A percentile compares a stretch with the other conserved stretches of the same genome.
Conservation (phyloP, 495 filamentous ascomycete genomes). For the Baudoinia panamericana region DNA sequence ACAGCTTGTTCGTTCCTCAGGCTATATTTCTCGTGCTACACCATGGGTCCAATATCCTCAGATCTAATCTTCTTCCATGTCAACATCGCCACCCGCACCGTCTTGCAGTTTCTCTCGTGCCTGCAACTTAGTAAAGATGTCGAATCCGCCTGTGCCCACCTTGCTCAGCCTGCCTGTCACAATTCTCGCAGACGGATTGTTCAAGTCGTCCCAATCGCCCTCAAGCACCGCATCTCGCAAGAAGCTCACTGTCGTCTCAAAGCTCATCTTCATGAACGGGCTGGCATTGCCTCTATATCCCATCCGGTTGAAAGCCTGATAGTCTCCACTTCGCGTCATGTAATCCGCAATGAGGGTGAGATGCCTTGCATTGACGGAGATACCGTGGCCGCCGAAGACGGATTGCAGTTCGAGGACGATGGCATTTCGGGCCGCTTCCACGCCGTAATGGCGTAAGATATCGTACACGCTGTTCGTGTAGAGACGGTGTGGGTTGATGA, state of each 20-base stretch:
- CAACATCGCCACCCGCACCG: neutral
- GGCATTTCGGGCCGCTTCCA: conserved; percentile 75
- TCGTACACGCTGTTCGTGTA: conserved; percentile 86
- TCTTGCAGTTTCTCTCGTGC: neutral
- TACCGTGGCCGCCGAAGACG: conserved; percentile 86
- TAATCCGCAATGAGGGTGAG: conserved; percentile 90
- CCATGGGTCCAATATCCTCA: too few species aligned
- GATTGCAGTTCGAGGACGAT: conserved; percentile 77
- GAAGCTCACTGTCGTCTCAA: conserved; percentile 91
- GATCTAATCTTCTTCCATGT: too few species aligned
- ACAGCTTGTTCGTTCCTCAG: too few species aligned
- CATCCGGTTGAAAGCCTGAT: conserved; percentile 80
- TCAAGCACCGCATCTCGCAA: conserved; percentile 83
- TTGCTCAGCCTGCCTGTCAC: conserved; percentile 70
- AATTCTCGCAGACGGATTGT: conserved; percentile 73
- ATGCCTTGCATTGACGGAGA: conserved; percentile 83
- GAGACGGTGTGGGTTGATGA: conserved; percentile 74
- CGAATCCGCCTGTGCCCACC: conserved; percentile 84
- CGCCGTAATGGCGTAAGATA: conserved; percentile 74
- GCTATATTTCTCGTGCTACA: too few species aligned
- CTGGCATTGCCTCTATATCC: conserved; percentile 70
- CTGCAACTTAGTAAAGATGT: conserved; percentile 49
- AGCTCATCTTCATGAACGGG: conserved; percentile 95
- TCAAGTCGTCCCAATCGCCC: conserved; percentile 77
- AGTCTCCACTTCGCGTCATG: conserved; percentile 84